Base-by-base conservation (phyloP, 2,329 filamentous ascomycete genomes). In the Acephala macrosclerotiorum region DNA sequence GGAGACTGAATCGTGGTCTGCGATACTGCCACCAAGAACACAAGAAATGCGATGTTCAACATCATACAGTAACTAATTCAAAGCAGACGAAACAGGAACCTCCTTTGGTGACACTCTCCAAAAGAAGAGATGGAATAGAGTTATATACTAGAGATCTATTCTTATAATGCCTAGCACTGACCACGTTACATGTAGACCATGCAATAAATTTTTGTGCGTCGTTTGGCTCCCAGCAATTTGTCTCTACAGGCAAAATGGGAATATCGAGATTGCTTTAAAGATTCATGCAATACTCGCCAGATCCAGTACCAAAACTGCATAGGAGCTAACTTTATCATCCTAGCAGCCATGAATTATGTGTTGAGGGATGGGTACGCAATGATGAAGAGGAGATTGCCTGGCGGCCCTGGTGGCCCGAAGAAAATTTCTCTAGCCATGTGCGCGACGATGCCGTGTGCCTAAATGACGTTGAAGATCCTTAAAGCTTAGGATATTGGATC, bases 281-380 rank as follows among this genome's bases (percentile, higher is more conserved):
- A 47, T 47, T 49, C 45, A 49, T 49, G 45, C 45, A 49, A 25
- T 7, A 22, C n/a, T 25, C n/a, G 45, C n/a, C n/a, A 49, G 45
- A 49, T 49, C 20, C 45, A 49, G 11, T 49, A n/a, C 7, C 20
- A 49, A 3, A 11, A 49, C n/a, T 14, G n/a, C 45, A 49, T 49
- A n/a, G 45, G n/a, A 49, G 11, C n/a, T 49, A 22, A 22, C 45
- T n/a, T 49, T 49, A 22, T 22, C 4, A 49, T 49, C n/a, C 45
- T 49, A 22, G 45, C 45, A 49, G 20, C 1, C 12, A 22, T 14
- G 11, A 49, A 6, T 12, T 49, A 49, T 49, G 20, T 22, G n/a
- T 4, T 6, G 6, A 49, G 9, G 6, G 20, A 2, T 20, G 45
- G 45, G n/a, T 49, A 49, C 25, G 25, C 1, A 49, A 49, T 25